A percentile compares a stretch with the other conserved stretches of the same genome.
Evolutionary conservation across 1,284 basidiomycete species (phyloP).

Genomic region (Leccinum griseonigrum): DNA sequence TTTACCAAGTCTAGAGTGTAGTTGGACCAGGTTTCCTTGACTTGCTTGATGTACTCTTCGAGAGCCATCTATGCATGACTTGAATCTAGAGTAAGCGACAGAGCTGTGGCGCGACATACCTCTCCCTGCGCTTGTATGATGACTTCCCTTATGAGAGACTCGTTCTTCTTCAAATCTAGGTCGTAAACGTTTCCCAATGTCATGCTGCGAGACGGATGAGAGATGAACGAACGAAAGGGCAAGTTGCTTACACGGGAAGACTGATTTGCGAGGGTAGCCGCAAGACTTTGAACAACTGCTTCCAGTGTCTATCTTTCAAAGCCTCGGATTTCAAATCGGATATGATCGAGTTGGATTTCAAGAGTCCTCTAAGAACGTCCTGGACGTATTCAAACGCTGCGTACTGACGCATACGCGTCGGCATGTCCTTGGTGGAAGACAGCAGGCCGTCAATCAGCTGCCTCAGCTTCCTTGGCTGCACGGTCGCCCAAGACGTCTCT

Average conservation of each 20-base stretch:
- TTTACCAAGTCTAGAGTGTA: constrained; percentile 97
- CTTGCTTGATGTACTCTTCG: constrained; percentile 92
- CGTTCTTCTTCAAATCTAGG: constrained; percentile 93
- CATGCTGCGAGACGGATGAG: constrained; percentile 55
- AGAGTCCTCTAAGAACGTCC: constrained; percentile 79
- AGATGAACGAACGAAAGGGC: constrained; percentile 1
- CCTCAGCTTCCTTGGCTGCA: constrained; percentile 92
- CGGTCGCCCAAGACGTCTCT: constrained; percentile 88
- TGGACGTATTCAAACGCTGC: constrained; percentile 99
- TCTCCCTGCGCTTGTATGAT: constrained; percentile 99
- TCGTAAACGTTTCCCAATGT: constrained; percentile 98
- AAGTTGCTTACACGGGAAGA: constrained; percentile 57
- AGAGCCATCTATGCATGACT: constrained; percentile 70
- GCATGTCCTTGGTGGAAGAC: constrained; percentile 95
- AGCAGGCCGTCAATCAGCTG: constrained; percentile 91
- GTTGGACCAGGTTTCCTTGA: constrained; percentile 95
- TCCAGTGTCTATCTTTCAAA: constrained; percentile 97
- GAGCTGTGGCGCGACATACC: constrained; percentile 39
- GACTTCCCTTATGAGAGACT: constrained; percentile 88
- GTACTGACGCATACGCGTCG: constrained; percentile 98
- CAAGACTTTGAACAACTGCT: constrained; percentile 93
- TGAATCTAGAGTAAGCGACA: constrained; percentile 5
- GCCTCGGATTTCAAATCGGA: constrained; percentile 97
- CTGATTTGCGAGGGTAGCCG: constrained; percentile 65
- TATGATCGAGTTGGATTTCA: constrained; percentile 89